phyloP scores from a whole-genome alignment of 2,329 filamentous ascomycete genomes.

The Bipolaris sorokiniana region DNA sequence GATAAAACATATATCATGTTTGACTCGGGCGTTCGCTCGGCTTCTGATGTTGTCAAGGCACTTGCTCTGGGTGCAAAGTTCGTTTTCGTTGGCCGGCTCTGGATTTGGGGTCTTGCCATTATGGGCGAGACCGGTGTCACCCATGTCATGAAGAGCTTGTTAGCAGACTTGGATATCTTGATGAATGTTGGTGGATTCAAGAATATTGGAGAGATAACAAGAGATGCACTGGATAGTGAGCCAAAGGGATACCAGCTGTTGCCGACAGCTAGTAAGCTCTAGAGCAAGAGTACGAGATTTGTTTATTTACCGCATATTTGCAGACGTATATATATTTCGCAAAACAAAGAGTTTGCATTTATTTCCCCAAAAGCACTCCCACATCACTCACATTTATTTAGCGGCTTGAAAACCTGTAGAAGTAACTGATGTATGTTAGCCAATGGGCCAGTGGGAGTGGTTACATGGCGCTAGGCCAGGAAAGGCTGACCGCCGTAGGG shows the following conservation, averaged over 20 bases:
- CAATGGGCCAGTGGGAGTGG: not conserved
- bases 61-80: slow-evolving; percentile 67
- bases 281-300: not conserved
- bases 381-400: not conserved
- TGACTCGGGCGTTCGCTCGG: slow-evolving; percentile 64
- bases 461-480: slow-evolving; percentile 7
- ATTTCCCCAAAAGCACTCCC: not conserved
- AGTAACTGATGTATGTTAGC: not conserved
- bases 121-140: slow-evolving; percentile 66
- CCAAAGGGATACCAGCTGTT: slow-evolving; percentile 33
- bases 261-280: slow-evolving; percentile 34
- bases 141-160: slow-evolving; percentile 66
- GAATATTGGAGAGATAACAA: slow-evolving; percentile 59
- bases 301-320: not conserved
- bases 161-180: slow-evolving; percentile 68
- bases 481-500: slow-evolving; percentile 20
- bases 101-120: slow-evolving; percentile 65
- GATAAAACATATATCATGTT: slow-evolving; percentile 63
- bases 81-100: slow-evolving; percentile 66
- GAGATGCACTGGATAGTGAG: slow-evolving; percentile 38
- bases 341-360: not conserved
- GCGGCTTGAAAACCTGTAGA: not conserved
- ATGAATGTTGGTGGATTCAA: slow-evolving; percentile 65
- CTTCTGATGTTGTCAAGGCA: slow-evolving; percentile 66
- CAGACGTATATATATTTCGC: not conserved